Evolutionary conservation across 2,329 filamentous ascomycete species (phyloP).

Genomic region (Elsinoe perseae): DNA sequence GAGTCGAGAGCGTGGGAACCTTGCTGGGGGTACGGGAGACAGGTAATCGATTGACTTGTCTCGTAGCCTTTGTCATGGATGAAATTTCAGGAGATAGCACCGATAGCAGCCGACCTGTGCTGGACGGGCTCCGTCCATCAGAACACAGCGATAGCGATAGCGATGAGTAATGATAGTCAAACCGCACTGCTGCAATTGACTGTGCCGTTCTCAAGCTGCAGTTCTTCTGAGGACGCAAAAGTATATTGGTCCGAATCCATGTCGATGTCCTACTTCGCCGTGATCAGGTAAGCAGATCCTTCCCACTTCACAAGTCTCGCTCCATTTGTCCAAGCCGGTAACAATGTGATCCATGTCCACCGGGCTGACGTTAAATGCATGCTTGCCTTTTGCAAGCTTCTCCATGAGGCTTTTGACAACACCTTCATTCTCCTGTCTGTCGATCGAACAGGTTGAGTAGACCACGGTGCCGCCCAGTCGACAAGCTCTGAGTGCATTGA

Average conservation of each 20-base stretch:
- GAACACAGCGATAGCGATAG: constrained; percentile 13
- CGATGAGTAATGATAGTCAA: constrained; percentile 15
- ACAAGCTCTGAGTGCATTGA: constrained; percentile 32
- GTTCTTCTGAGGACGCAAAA: constrained; percentile 34
- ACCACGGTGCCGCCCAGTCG: constrained; percentile 32
- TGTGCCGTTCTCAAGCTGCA: constrained; percentile 8
- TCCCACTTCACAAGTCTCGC: constrained; percentile 31
- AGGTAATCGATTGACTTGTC: constrained; percentile 79
- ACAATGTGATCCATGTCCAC: constrained; percentile 22
- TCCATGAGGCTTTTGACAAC: constrained; percentile 33
- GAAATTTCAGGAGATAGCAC: constrained; percentile 19
- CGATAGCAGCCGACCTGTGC: constrained; percentile 1
- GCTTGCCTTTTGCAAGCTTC: constrained; percentile 33
- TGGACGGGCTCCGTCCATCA: background rate
- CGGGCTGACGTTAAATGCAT: constrained; percentile 30
- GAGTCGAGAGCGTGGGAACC: constrained; percentile 48
- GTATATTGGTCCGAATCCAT: constrained; percentile 35
- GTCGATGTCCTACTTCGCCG: constrained; percentile 21
- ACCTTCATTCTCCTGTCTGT: constrained; percentile 35
- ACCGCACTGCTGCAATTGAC: background rate
- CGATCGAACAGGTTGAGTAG: constrained; percentile 38
- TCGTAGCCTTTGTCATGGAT: constrained; percentile 75
- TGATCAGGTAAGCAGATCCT: constrained; percentile 38
- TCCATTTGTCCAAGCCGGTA: constrained; percentile 22
- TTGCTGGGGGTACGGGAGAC: constrained; percentile 75